Base-by-base conservation (phyloP, 75 land plant species). In the Pseudotsuga menziesii region DNA sequence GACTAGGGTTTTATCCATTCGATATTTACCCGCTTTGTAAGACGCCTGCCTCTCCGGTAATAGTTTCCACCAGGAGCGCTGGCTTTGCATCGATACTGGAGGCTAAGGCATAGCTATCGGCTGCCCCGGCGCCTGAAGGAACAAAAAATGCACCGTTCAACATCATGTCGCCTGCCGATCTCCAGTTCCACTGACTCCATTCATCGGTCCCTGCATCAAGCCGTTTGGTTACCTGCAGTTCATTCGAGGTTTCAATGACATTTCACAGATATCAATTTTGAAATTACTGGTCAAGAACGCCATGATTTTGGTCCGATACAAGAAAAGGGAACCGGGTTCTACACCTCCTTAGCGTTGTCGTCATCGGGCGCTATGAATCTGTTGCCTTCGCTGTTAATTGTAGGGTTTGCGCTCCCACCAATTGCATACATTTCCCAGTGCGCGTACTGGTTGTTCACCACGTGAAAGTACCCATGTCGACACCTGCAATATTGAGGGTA, bases 71-170 rank as follows among this genome's bases (percentile, higher is more conserved):
- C 1, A 80, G 59, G 12, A 67, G 79, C 25, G 89, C 84, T 2
- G 92, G 87, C 72, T 86, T 89, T 25, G 96, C 90, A 60, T 79
- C 84, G 72, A 88, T 58, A 75, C 90, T 91, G 67, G 83, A 76
- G 4, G 96, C 94, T 74, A 83, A 84, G 17, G 60, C 85, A 57
- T 91, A 93, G 63, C 74, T 79, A n/a, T 76, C 82, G 3, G 74
- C 85, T 3, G 79, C 62, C 44, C 80, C 88, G 17, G 80, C 80
- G 15, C 97, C 97, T 0, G 97, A 92, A 0, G 88, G 83, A 26
- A 86, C 82, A 73, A 94, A 94, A 72, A 74, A 94, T 1, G 97
- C 97, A 16, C 97, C 97, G 41, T 94, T 94, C 73, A 92, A 79
- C 87, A 94, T 59, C 73, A 88, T 23, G 77, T 94, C 97, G 17